A percentile compares a stretch with the other conserved stretches of the same genome.
Evolutionary conservation across 306 rosid genomes (phyloP).

Genomic region (Vicia villosa): DNA sequence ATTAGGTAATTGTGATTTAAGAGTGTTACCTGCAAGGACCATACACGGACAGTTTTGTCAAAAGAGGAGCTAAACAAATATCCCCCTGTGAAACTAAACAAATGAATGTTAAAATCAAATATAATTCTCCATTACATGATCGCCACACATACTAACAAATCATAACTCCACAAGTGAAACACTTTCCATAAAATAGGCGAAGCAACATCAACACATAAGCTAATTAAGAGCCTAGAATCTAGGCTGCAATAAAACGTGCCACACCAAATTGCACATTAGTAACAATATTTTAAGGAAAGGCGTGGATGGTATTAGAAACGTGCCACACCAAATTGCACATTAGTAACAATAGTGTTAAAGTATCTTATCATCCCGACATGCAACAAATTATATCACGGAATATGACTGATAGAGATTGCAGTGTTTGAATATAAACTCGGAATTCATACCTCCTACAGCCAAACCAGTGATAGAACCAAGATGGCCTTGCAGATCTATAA

Average conservation of each 20-base stretch:
- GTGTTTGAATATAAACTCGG: slow-evolving; percentile 12
- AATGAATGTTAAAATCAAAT: slow-evolving; percentile 40
- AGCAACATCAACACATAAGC: slow-evolving; percentile 31
- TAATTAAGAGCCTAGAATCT: slow-evolving; percentile 12
- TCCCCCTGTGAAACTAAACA: slow-evolving; percentile 60
- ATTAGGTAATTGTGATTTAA: slow-evolving; percentile 26
- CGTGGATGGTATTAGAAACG: slow-evolving; percentile 9
- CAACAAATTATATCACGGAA: slow-evolving; percentile 1
- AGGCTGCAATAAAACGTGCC: slow-evolving; percentile 14
- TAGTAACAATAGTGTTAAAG: slow-evolving; percentile 15
- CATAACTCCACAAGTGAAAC: slow-evolving; percentile 19
- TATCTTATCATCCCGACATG: slow-evolving; percentile 26
- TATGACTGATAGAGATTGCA: slow-evolving; percentile 19
- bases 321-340: too few relatives aligned
- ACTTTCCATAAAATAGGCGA: slow-evolving; percentile 17
- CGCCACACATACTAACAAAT: slow-evolving; percentile 9
- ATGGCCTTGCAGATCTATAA: slow-evolving; percentile 72
- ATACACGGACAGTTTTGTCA: slow-evolving; percentile 79
- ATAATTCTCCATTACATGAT: slow-evolving; percentile 30
- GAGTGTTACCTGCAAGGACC: slow-evolving; percentile 87
- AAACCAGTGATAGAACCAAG: slow-evolving; percentile 78
- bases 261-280: slow-evolving; percentile 19
- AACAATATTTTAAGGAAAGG: slow-evolving; percentile 30
- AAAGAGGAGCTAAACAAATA: slow-evolving; percentile 89
- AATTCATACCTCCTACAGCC: slow-evolving; percentile 77